Evolutionary conservation across 768 basidiomycete species (phyloP), one percentile per base, ranked within the genome.

Genomic region (Xerocomellus chrysenteron): DNA sequence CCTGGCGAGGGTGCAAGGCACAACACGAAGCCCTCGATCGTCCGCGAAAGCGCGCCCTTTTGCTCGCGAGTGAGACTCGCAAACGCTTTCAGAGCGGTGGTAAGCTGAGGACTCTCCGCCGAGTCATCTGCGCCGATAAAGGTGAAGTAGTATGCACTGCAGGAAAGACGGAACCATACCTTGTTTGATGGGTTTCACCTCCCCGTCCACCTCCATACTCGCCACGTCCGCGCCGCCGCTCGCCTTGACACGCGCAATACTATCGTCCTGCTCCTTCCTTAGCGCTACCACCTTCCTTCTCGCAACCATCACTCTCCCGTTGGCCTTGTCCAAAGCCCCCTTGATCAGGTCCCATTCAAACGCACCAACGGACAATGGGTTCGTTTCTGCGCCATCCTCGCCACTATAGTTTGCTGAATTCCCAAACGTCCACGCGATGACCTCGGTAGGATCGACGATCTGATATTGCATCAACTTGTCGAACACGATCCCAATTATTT

Each of bases 401-500:
- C 76, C 71, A 26, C 73, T 74, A 10, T 4, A 12, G 1, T 30
- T 2, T 21, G 77, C 77, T 19, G 82, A 81, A 57, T 83, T 80
- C 48, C 75, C 68, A 71, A 98, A 96, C 17, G 88, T 83, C 89
- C 91, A 96, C 4, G 76, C 76, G 52, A 97, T 87, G 10, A 98
- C 88, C 61, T 99, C 95, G 16, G 86, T 85, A 0, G 95, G 93
- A 64, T 98, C 94, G 40, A 98, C 88, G 54, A 98, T 91, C 68
- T 97, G 94, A 73, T 99, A 99, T 69, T 98, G 96, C 85, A 98
- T 90, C 52, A 98, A 77, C 75, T 99, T 99, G 78, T 98, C 97
- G 59, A 96, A 88, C 9, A 98, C 94, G 67, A 99, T 94, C 16
- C 81, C 80, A 46, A 94, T 78, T 85, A 94, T 92, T 64, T 98